Evolutionary conservation across 2,329 filamentous ascomycete genomes (phyloP), one percentile per base, ranked within the genome.

Genomic region (Aspergillus sergii): DNA sequence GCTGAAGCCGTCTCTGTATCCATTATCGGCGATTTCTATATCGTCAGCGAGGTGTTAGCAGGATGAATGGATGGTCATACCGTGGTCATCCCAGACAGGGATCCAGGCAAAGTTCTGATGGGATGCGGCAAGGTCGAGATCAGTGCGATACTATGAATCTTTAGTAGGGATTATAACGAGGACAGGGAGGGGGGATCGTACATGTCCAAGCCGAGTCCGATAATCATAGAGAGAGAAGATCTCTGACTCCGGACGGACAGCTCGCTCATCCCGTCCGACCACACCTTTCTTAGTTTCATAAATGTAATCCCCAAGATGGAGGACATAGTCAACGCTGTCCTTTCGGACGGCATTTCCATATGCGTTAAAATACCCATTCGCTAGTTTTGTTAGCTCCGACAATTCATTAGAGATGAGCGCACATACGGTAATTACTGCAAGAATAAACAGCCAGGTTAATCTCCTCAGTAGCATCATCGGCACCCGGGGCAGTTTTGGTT

Each of bases 401-500:
- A 23, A 11, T 12, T 11, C 5, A 2, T 0, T 7, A n/a, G 19
- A 34, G 28, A 34, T 4, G 1, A 0, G 16, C n/a, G 4, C 8
- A 74, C 83, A 57, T 73, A 85, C 85, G 86, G 67, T 84, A 91
- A 75, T 91, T 92, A 68, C 82, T 84, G 80, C 90, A 92, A 2
- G 88, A 91, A 73, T 89, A 92, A 1, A 93, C 84, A 1, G 89
- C 89, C 60, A 92, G 80, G 45, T 82, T 85, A 60, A 92, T 79
- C 21, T 84, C 78, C 1, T 83, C 57, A 7, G 89, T 83, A 28
- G 85, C 80, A 59, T 89, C 85, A 19, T 85, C 79, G 16, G 81
- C 79, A 2, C 77, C 75, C 3, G 90, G 89, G 5, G 87, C 85
- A 0, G 90, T 92, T 80, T 92, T 92, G 28, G 90, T 92, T 12